Evolutionary conservation across 2,329 filamentous ascomycete genomes (phyloP).

Genomic region (Chaetomium olivaceum): DNA sequence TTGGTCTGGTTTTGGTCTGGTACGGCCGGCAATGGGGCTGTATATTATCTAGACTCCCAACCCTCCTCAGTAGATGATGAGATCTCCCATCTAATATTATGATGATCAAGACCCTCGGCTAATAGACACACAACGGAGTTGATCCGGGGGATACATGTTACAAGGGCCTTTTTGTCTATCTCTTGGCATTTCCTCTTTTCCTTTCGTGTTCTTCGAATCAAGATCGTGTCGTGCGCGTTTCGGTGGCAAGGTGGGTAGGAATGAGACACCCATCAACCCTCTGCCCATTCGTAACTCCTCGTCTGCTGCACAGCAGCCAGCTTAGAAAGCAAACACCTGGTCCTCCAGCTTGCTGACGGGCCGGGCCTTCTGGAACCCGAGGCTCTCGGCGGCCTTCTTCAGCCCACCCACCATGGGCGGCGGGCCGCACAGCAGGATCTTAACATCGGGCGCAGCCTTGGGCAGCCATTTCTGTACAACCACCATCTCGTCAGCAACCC

Average conservation of each 20-base stretch:
- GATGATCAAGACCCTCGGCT: neutral
- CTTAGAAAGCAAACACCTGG: slow-evolving; percentile 93
- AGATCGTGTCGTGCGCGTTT: neutral
- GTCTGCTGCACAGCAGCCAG: neutral
- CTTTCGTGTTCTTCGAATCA: neutral
- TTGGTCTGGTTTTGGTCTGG: neutral
- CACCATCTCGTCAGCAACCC: slow-evolving; percentile 37
- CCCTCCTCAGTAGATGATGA: slow-evolving; percentile 16
- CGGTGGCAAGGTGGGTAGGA: neutral
- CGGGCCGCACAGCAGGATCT: slow-evolving; percentile 91
- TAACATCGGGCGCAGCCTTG: slow-evolving; percentile 80
- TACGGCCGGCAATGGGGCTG: neutral
- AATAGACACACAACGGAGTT: neutral
- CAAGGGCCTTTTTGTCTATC: slow-evolving; percentile 2
- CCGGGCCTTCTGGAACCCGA: slow-evolving; percentile 89
- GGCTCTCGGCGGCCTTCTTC: slow-evolving; percentile 89
- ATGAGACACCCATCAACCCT: too few relatives aligned
- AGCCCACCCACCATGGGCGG: slow-evolving; percentile 95
- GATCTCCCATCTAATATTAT: slow-evolving; percentile 19
- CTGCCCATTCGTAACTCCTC: neutral
- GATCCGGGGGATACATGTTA: neutral
- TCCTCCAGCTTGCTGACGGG: slow-evolving; percentile 98
- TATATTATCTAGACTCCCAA: slow-evolving; percentile 10
- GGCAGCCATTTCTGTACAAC: slow-evolving; percentile 69
- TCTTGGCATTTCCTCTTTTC: neutral